Evolutionary conservation across 495 filamentous ascomycete species (phyloP).

Genomic region (Sordaria brevicollis): DNA sequence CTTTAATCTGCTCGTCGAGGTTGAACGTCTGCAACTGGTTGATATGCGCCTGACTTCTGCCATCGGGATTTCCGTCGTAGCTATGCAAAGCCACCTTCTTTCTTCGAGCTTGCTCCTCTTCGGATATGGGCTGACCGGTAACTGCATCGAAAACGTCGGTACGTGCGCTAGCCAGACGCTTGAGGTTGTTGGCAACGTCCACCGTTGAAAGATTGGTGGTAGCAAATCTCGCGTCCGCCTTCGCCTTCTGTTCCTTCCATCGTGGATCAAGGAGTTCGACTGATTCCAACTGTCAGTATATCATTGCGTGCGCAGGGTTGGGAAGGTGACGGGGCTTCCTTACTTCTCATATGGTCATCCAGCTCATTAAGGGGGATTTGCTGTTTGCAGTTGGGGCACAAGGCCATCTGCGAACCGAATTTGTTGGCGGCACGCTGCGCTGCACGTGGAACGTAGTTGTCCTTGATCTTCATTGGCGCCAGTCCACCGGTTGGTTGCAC

Average conservation of each 20-base stretch:
- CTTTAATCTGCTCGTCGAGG: slow-evolving; percentile 61
- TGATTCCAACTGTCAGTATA: slow-evolving; percentile 5
- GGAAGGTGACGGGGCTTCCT: slow-evolving; percentile 7
- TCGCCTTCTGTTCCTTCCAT: slow-evolving; percentile 92
- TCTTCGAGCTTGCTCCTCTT: slow-evolving; percentile 66
- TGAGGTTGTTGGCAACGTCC: slow-evolving; percentile 89
- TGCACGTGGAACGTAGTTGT: slow-evolving; percentile 82
- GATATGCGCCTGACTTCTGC: slow-evolving; percentile 42
- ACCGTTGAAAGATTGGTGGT: slow-evolving; percentile 80
- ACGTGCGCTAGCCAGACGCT: slow-evolving; percentile 88
- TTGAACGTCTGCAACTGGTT: slow-evolving; percentile 43
- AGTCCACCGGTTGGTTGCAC: slow-evolving; percentile 30
- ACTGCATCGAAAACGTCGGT: slow-evolving; percentile 81
- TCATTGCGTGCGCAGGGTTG: neutral
- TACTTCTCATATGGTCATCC: slow-evolving; percentile 87
- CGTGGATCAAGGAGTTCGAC: slow-evolving; percentile 81
- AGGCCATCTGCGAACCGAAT: slow-evolving; percentile 53
- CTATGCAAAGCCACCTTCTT: slow-evolving; percentile 60
- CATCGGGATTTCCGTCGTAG: slow-evolving; percentile 53
- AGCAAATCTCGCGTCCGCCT: slow-evolving; percentile 70
- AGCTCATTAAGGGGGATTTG: slow-evolving; percentile 78
- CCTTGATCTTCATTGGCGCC: slow-evolving; percentile 83
- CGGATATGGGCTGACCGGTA: slow-evolving; percentile 53
- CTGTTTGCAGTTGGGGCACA: slow-evolving; percentile 93
- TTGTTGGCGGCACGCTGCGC: slow-evolving; percentile 56